These are phyloP conservation scores for Camelina sativa DNA, from an alignment of 345 rosid genomes.

Conservation along the genomic window DNA sequence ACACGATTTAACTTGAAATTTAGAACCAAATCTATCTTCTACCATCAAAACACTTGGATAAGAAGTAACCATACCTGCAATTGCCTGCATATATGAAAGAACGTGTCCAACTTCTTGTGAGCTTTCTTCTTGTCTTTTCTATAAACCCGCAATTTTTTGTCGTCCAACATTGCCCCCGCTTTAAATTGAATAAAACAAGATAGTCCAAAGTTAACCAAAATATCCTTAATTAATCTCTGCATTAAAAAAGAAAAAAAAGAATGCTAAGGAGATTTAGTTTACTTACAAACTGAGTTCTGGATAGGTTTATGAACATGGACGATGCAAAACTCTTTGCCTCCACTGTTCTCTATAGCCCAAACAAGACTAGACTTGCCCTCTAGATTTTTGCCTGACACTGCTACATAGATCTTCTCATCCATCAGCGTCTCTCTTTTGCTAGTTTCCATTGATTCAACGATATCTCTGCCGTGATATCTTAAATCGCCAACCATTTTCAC, in stretches of 20 bases:
- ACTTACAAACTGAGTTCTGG: constrained; percentile 35
- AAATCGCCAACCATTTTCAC: constrained; percentile 31
- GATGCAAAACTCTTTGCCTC: constrained; percentile 67
- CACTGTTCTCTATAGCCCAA: constrained; percentile 68
- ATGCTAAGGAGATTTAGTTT: not conserved
- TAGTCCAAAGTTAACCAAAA: not conserved
- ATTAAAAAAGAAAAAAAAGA: not conserved
- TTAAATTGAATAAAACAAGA: not conserved
- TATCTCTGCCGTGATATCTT: constrained; percentile 11
- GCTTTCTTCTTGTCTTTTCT: constrained; percentile 53
- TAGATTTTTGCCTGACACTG: constrained; percentile 53
- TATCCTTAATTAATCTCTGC: not conserved
- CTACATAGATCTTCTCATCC: constrained; percentile 68
- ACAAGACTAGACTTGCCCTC: constrained; percentile 51
- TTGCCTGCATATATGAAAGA: constrained; percentile 52
- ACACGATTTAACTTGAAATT: constrained; percentile 17
- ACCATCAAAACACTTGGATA: not conserved
- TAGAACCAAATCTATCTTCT: not conserved
- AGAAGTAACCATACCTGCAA: constrained; percentile 57
- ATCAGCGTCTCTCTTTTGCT: constrained; percentile 33
- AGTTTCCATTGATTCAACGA: not conserved
- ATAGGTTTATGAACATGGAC: constrained; percentile 68
- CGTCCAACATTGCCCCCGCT: constrained; percentile 46
- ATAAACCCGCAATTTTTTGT: constrained; percentile 16
- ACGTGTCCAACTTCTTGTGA: constrained; percentile 53